Evolutionary conservation across 2,329 filamentous ascomycete genomes (phyloP), one percentile per base, ranked within the genome.

Genomic region (Colletotrichum sp.): DNA sequence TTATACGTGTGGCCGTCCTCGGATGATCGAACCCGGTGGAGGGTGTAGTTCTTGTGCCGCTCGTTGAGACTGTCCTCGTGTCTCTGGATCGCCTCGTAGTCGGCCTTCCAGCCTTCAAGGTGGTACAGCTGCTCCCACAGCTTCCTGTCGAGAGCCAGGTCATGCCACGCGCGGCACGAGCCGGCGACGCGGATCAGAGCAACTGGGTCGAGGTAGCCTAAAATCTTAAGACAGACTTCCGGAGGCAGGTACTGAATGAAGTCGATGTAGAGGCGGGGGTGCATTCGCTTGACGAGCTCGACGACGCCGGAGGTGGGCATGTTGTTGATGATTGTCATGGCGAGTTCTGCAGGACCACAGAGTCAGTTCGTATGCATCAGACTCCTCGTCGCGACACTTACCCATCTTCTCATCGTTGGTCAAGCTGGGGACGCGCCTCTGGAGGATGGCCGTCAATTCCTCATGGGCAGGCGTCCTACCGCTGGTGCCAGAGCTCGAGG

Each of bases 211-310:
- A 99, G 92, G 81, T 96, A 97, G 18, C 94, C 93, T 59, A 99
- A 93, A 60, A 99, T 94, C 81, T 98, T 94, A 60, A 97, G 93
- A 76, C 95, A 98, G 80, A 99, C 94, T 83, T 99, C 97, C 30
- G 95, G 92, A 0, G 97, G 97, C 1, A 99, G 91, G 80, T 95
- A 93, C 78, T 92, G 88, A 57, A 98, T 92, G 71, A 98, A 98
- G 85, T 99, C 95, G 85, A 98, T 96, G 84, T 98, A 96, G 4
- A 99, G 92, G 68, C 96, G 90, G 6, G 96, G 95, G 77, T 93
- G 94, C 21, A 98, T 87, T 78, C 93, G 91, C 71, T 96, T 92
- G 63, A 98, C 95, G 69, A 98, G 95, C 60, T 93, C 90, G 66
- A 94, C 93, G 75, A 98, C 93, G 70, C 93, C 92, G 8, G 94